These are phyloP conservation scores for Trichoderma sp. DNA, from an alignment of 2,329 filamentous ascomycete species.

Conservation along the genomic window DNA sequence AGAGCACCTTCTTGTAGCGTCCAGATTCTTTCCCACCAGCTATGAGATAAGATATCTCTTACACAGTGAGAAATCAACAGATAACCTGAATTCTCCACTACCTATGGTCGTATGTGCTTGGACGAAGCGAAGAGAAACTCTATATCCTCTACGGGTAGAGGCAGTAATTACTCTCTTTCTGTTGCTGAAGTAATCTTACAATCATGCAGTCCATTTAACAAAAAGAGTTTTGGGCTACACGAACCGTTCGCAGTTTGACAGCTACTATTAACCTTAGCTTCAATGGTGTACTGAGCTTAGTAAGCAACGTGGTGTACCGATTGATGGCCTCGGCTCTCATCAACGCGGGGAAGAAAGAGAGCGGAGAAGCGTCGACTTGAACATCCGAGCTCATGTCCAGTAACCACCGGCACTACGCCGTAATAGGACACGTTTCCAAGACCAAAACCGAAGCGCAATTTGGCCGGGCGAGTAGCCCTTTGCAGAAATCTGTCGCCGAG, in stretches of 20 bases:
- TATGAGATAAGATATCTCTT: too few relatives aligned
- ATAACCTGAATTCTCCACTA: not conserved
- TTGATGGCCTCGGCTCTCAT: not conserved
- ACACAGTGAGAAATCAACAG: too few relatives aligned
- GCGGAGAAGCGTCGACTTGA: not conserved
- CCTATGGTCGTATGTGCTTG: not conserved
- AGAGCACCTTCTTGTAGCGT: too few relatives aligned
- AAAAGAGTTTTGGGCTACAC: too few relatives aligned
- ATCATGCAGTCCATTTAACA: too few relatives aligned
- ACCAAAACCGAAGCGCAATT: not conserved
- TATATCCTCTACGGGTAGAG: too few relatives aligned
- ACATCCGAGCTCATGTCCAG: not conserved
- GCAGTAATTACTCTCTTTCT: too few relatives aligned
- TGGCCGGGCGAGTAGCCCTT: not conserved
- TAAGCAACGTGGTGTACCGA: not conserved
- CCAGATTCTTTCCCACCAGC: too few relatives aligned
- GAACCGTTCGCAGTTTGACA: too few relatives aligned
- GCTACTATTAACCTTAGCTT: too few relatives aligned
- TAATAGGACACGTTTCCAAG: not conserved
- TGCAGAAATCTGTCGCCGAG: not conserved
- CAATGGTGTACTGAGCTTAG: too few relatives aligned
- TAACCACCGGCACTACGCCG: not conserved
- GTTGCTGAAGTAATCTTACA: too few relatives aligned
- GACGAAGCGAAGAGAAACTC: not conserved
- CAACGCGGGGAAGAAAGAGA: not conserved